A percentile compares a stretch with the other conserved stretches of the same genome.
Evolutionary conservation across 2,329 filamentous ascomycete genomes (phyloP).

Genomic region (Trichoderma sp.): DNA sequence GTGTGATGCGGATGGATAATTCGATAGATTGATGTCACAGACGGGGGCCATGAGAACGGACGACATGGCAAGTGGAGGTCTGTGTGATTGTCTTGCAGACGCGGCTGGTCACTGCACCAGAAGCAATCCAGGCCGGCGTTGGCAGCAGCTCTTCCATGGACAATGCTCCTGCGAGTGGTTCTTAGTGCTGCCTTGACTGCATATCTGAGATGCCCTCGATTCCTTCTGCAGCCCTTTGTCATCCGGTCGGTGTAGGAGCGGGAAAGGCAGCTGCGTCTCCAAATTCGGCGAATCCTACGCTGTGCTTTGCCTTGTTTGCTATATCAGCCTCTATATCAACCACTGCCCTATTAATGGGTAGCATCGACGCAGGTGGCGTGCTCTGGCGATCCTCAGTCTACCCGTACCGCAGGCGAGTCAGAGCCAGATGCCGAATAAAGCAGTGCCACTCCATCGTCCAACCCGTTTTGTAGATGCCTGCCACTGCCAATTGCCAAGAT

Average conservation of each 20-base stretch:
- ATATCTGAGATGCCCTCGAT: background rate
- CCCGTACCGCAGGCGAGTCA: background rate
- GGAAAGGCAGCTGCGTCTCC: background rate
- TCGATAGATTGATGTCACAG: background rate
- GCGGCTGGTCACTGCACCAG: background rate
- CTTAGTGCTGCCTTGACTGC: background rate
- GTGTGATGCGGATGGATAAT: background rate
- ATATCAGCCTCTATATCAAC: background rate
- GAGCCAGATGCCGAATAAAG: conserved; percentile 6
- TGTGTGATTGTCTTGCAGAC: background rate
- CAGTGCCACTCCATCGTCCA: conserved; percentile 1
- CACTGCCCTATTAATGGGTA: background rate
- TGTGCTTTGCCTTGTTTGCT: background rate
- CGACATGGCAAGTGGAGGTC: background rate
- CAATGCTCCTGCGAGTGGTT: background rate
- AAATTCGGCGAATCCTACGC: background rate
- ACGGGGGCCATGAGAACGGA: background rate
- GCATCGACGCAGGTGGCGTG: background rate
- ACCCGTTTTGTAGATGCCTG: conserved; percentile 6
- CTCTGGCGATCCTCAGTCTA: background rate
- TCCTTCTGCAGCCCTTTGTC: background rate
- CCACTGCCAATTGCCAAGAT: conserved; percentile 9
- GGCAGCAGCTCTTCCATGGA: background rate
- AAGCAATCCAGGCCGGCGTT: background rate
- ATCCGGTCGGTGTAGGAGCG: background rate